These are phyloP conservation scores for Dioszegia aurantiaca DNA, from an alignment of 768 basidiomycete genomes.

Conservation along the genomic window DNA sequence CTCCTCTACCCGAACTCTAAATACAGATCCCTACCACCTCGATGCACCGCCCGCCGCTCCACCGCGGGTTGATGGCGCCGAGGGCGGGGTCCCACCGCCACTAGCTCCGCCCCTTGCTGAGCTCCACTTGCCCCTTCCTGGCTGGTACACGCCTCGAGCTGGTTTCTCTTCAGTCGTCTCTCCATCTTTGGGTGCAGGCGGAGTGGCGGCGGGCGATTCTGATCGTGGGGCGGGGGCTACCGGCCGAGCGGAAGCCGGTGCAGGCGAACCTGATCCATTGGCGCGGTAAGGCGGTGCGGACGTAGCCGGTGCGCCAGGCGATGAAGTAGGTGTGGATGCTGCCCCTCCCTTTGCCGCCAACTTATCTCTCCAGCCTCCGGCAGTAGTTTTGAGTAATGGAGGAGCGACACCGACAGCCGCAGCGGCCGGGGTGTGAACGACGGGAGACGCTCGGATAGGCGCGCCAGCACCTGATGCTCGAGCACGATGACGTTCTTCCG, in stretches of 20 bases:
- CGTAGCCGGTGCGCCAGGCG: slow-evolving; percentile 15
- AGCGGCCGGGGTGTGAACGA: slow-evolving; percentile 17
- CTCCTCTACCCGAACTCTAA: not conserved
- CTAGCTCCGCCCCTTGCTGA: slow-evolving; percentile 7
- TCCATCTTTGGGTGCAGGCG: slow-evolving; percentile 17
- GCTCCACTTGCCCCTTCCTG: slow-evolving; percentile 22
- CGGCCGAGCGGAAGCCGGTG: slow-evolving; percentile 14
- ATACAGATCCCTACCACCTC: slow-evolving; percentile 20
- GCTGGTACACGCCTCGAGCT: slow-evolving; percentile 15
- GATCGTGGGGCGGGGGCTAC: not conserved
- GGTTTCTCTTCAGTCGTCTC: slow-evolving; percentile 23
- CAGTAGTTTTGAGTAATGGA: slow-evolving; percentile 27
- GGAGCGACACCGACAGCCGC: slow-evolving; percentile 48
- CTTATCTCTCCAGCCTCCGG: slow-evolving; percentile 63
- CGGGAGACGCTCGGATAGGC: slow-evolving; percentile 20
- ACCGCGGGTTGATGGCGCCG: slow-evolving; percentile 4
- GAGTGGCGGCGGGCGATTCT: slow-evolving; percentile 8
- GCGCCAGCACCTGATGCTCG: slow-evolving; percentile 27
- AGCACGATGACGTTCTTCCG: slow-evolving; percentile 46
- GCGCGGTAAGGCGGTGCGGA: slow-evolving; percentile 13
- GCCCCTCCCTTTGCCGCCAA: slow-evolving; percentile 52
- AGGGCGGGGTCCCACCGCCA: slow-evolving; percentile 4
- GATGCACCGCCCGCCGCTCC: slow-evolving; percentile 8
- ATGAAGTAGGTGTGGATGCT: slow-evolving; percentile 21
- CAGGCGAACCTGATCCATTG: slow-evolving; percentile 15